Base-by-base conservation (phyloP, 495 filamentous ascomycete species). In the Trichoderma asperelloides region DNA sequence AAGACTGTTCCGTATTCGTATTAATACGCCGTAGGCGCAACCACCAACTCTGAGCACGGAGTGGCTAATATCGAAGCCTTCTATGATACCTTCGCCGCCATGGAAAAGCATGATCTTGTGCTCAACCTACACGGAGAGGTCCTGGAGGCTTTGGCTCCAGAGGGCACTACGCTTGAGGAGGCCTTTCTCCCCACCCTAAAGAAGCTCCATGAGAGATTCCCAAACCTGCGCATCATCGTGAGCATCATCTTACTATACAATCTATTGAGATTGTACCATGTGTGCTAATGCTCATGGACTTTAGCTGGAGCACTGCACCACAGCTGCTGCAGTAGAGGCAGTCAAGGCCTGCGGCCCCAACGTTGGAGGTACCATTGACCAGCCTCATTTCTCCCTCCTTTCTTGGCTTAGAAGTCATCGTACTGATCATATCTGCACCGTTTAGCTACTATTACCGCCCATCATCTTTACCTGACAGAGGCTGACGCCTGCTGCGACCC, bases 21-120 rank as follows among this genome's bases (percentile, higher is more conserved):
- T 74, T 64, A 16, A 18, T 70, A 75, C 60, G 68, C 68, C 64
- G 57, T 78, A 45, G 88, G 88, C 2, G 85, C 90, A 9, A 97
- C 92, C 0, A 97, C 93, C 65, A 96, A 96, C 78, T 94, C 90
- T 21, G 85, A 87, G 66, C 85, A 86, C 63, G 94, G 93, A 23
- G 91, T 97, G 23, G 79, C 93, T 37, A 86, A 88, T 69, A 89
- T 91, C 71, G 78, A 80, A 7, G 75, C 72, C 28, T 80, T 80
- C 65, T 89, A 91, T 71, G 88, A 89, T 16, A 89, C 96, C 41
- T 93, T 97, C 68, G 84, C 81, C 4, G 88, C 87, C 69, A 97
- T 97, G 82, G 80, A 85, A 67, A 65, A 80, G 65, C 78, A 80
- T 39, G 80, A 76, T 3, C 66, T 85, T 60, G 83, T 88, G 33